Percentiles rank a stretch among this genome's conserved stretches.
These are phyloP conservation scores for Amoeboradix gromovi DNA, from an alignment of 371 early-diverging fungal species.

Conservation along the genomic window DNA sequence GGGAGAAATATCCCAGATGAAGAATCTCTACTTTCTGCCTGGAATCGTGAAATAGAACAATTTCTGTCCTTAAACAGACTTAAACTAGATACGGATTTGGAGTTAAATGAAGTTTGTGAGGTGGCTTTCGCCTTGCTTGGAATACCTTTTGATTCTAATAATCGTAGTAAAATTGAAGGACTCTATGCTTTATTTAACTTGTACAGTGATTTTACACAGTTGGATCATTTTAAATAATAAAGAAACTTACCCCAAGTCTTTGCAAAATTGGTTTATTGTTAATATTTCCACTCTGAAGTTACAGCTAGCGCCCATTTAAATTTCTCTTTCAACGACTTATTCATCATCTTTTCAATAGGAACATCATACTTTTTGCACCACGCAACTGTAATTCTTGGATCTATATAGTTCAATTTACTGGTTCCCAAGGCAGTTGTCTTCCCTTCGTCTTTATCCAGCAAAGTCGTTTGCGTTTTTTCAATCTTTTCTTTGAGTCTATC, in stretches of 20 bases:
- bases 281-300: constrained; percentile 28
- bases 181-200: neutral
- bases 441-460: constrained; percentile 44
- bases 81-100: neutral
- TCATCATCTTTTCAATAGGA: constrained; percentile 71
- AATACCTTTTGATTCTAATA: neutral
- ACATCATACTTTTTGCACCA: constrained; percentile 69
- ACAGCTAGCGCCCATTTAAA: constrained; percentile 79
- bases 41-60: neutral
- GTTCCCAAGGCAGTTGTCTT: constrained; percentile 88
- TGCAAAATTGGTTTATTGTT: no score
- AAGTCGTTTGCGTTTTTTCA: neutral
- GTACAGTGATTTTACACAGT: neutral
- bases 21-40: neutral
- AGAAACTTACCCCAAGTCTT: no score
- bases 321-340: constrained; percentile 56
- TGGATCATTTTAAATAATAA: neutral
- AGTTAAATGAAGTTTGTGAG: neutral
- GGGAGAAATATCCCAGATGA: neutral
- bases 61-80: neutral
- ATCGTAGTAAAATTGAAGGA: neutral
- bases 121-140: neutral
- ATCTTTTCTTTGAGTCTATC: neutral
- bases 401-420: constrained; percentile 90
- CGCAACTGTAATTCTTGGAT: constrained; percentile 72